Evolutionary conservation across 2,329 filamentous ascomycete genomes (phyloP).

Genomic region (Tolypocladium ophioglossoides): DNA sequence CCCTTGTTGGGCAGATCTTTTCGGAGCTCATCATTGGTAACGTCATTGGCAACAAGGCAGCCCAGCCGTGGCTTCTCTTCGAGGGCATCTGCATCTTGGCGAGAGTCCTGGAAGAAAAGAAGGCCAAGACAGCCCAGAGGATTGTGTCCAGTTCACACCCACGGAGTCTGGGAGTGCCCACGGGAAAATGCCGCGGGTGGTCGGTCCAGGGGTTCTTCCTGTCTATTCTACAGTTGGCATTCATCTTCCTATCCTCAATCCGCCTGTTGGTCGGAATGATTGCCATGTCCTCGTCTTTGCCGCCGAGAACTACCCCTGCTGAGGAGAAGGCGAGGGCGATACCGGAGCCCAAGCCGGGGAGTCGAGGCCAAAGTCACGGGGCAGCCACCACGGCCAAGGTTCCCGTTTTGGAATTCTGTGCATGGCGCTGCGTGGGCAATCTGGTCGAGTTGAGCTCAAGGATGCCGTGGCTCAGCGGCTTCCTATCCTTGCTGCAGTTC

Average conservation of each 20-base stretch:
- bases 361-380: slow-evolving; percentile 1
- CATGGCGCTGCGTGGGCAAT: slow-evolving; percentile 65
- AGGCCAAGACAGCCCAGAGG: slow-evolving; percentile 8
- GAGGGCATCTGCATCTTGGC: slow-evolving; percentile 67
- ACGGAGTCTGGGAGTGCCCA: slow-evolving; percentile 1
- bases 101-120: slow-evolving; percentile 25
- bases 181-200: slow-evolving; percentile 18
- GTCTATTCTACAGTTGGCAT: slow-evolving; percentile 42
- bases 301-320: slow-evolving; percentile 32
- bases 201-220: slow-evolving; percentile 41
- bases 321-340: neutral
- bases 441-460: slow-evolving; percentile 63
- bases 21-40: slow-evolving; percentile 85
- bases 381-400: slow-evolving; percentile 26
- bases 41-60: slow-evolving; percentile 66
- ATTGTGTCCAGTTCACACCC: slow-evolving; percentile 6
- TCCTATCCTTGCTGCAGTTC: slow-evolving; percentile 67
- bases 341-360: neutral
- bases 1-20: slow-evolving; percentile 77
- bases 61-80: slow-evolving; percentile 83
- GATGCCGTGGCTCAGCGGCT: slow-evolving; percentile 84
- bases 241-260: slow-evolving; percentile 48
- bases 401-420: slow-evolving; percentile 65
- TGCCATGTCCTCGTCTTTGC: slow-evolving; percentile 56
- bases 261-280: slow-evolving; percentile 57